Base-by-base conservation (phyloP, 352 stramenopile genomes). In the Blastocystis sp. region DNA sequence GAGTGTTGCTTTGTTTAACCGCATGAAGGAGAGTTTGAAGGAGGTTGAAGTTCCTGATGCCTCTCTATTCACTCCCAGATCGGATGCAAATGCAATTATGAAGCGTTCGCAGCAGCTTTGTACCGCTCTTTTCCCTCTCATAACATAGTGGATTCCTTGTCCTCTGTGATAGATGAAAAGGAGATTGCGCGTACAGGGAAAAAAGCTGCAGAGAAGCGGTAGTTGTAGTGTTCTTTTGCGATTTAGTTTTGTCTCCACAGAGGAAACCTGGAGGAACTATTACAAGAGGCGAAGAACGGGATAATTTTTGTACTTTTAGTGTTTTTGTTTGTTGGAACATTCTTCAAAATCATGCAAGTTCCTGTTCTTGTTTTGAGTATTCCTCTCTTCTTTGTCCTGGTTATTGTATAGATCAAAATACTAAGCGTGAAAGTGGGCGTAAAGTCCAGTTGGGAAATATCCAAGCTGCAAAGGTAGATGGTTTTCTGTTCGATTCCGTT, bases 371-470 rank as follows among this genome's bases (percentile, higher is more conserved):
- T 88, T 26, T 88, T 88, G 61, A 88, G 77, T 88, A 88, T 3
- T n/a, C n/a, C 3, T 20, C 59, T 20, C 3, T 20, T 0, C 39
- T 41, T 9, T 26, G 18, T 18, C 3, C 34, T 5, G 3, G 15
- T 5, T 88, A 41, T 50, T 64, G n/a, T n/a, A 18, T 88, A 88
- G 77, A 98, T 92, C 94, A 95, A 63, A 99, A 98, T 92, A 99
- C 97, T 50, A 96, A 98, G 92, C 94, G 97, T 88, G 95, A 98
- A 91, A 98, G 96, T 47, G 97, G 97, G 37, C 94, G 96, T 87
- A 97, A 97, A 87, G 97, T 97, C 39, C 97, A 99, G 92, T 92
- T 99, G 55, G 95, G 94, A 70, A 99, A 99, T 92, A 98, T 99
- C 89, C 92, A 95, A 76, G 97, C 97, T 26, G 97, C 97, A 54